Evolutionary conservation across 345 rosid genomes (phyloP), one percentile per base, ranked within the genome.

Genomic region (Eucalyptus grandis): DNA sequence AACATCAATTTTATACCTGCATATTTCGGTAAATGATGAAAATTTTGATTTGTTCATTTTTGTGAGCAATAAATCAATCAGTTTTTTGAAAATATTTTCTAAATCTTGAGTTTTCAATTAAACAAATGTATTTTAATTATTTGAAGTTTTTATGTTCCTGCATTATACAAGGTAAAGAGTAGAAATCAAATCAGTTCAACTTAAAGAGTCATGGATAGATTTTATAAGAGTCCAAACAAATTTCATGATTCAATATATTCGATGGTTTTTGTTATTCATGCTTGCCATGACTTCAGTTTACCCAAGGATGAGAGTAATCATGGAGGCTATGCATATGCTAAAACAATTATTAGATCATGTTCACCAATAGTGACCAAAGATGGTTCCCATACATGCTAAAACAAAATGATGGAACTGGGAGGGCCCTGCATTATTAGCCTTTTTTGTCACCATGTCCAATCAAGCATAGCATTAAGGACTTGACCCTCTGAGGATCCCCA

Each of bases 31-130:
- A 21, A 54, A 54, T 54, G 58, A 21, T 21, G 11, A 19, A 19
- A 53, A 51, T 6, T 1, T 6, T 16, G 21, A 51, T 51, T 16
- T 0, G 1, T 51, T 51, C 22, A 51, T 51, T 16, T 17, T 51
- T 51, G 1, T 51, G 54, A 51, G 22, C 22, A 0, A 51, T 0
- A 51, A 51, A 51, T 51, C 54, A 51, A 51, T 51, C 0, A 3
- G 2, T 51, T 51, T 51, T 0, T 51, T 0, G 22, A 17, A 51
- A 51, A 51, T 51, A 17, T 51, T 17, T 51, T 51, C 19, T 7
- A 51, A 51, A 17, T 51, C 54, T 51, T 51, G 22, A 51, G 4
- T 51, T 17, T 51, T 51, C 9, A 51, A 17, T 17, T 7, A 51
- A 17, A 51, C 7, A 17, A 51, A 16, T 16, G 6, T 16, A 16